Percentiles rank a stretch among this genome's conserved stretches.
Evolutionary conservation across 1,139 yeast species (phyloP).

Genomic region (Kluyveromyces sp.): DNA sequence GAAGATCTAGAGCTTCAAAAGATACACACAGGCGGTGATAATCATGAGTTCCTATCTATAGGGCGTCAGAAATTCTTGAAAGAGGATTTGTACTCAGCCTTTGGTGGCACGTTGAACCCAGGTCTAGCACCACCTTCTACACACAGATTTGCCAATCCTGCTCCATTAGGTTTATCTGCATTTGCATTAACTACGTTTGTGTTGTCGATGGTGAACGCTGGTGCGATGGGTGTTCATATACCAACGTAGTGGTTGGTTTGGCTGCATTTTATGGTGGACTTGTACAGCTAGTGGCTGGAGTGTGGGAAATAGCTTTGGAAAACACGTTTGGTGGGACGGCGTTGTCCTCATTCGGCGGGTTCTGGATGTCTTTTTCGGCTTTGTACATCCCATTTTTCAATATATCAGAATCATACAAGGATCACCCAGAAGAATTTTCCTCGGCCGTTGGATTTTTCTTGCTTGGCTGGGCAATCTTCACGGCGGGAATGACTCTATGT

Average conservation of each 20-base stretch:
- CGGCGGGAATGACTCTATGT: conserved; percentile 50
- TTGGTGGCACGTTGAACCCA: conserved; percentile 56
- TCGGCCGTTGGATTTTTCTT: conserved; percentile 55
- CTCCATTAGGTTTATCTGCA: conserved; percentile 60
- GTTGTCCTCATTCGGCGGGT: conserved; percentile 61
- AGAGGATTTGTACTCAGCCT: conserved; percentile 46
- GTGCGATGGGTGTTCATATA: conserved; percentile 41
- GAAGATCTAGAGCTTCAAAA: conserved; percentile 10
- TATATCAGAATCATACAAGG: conserved; percentile 42
- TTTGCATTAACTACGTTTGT: conserved; percentile 66
- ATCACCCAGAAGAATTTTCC: conserved; percentile 29
- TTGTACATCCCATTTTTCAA: conserved; percentile 56
- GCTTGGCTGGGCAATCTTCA: conserved; percentile 62
- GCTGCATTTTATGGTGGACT: conserved; percentile 86
- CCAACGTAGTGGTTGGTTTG: conserved; percentile 58
- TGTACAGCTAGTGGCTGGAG: conserved; percentile 60
- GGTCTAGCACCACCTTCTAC: conserved; percentile 43
- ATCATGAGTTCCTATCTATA: conserved; percentile 55
- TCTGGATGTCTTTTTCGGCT: conserved; percentile 64
- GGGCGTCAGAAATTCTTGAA: conserved; percentile 65
- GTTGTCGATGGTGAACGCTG: conserved; percentile 44
- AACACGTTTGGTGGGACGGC: conserved; percentile 75
- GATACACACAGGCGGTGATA: conserved; percentile 33
- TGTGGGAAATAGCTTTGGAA: conserved; percentile 54
- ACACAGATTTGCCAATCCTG: conserved; percentile 50